Conservation (phyloP, 371 early-diverging fungal species). For the Apophysomyces variabilis region DNA sequence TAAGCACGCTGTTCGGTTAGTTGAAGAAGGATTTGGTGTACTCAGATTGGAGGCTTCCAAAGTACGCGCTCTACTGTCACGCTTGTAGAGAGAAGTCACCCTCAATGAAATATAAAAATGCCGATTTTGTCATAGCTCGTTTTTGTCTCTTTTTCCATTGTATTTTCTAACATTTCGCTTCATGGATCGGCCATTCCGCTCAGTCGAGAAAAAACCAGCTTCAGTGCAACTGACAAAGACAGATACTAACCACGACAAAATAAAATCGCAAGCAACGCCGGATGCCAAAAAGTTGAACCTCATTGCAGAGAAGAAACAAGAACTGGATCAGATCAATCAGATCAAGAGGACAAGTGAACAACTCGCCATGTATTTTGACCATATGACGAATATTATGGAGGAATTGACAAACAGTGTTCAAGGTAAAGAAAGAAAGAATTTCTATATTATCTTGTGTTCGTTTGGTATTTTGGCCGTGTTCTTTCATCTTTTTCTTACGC, state of each 20-base stretch:
- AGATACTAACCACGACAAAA: not conserved
- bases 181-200: not conserved
- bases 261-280: not conserved
- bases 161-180: not conserved
- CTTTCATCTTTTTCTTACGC: not conserved
- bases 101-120: not conserved
- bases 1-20: constrained; percentile 46
- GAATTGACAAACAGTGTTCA: constrained; percentile 1
- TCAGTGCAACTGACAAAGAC: not conserved
- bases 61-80: constrained; percentile 17
- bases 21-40: constrained; percentile 40
- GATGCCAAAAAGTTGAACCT: not conserved
- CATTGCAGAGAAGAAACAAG: constrained; percentile 6
- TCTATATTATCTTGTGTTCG: not conserved
- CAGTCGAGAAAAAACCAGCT: not conserved
- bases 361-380: not conserved
- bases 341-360: constrained; percentile 1
- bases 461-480: not conserved
- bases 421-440: not conserved
- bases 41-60: constrained; percentile 17
- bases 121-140: not conserved
- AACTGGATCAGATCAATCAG: constrained; percentile 3
- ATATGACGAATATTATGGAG: not conserved
- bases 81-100: not conserved
- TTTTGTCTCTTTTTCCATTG: not conserved